Evolutionary conservation across 176 grass and related monocot genomes (phyloP).

Genomic region (Poa annua): DNA sequence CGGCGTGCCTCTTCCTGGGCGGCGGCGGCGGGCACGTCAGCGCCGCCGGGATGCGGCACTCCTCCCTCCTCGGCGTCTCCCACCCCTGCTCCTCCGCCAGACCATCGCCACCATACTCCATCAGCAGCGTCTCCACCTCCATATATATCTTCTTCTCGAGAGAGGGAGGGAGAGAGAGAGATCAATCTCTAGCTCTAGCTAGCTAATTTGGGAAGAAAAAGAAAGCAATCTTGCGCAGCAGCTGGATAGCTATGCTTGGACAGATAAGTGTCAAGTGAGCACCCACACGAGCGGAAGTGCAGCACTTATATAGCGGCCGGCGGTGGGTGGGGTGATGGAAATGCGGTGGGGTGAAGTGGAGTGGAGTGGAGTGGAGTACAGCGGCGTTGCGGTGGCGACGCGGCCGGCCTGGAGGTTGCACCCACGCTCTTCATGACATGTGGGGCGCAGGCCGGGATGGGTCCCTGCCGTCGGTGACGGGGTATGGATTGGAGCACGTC

Average conservation of each 20-base stretch:
- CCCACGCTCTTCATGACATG: no score
- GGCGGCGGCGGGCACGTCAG: slow-evolving; percentile 57
- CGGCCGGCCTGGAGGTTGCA: no score
- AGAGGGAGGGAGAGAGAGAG: no score
- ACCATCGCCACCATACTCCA: no score
- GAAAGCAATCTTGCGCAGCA: no score
- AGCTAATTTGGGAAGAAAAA: no score
- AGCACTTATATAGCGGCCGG: slow-evolving; percentile 36
- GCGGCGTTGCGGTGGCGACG: slow-evolving; percentile 14
- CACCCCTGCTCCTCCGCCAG: slow-evolving; percentile 53
- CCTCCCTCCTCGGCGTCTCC: slow-evolving; percentile 69
- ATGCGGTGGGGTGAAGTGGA: not conserved
- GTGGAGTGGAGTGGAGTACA: no score
- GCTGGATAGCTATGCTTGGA: not conserved
- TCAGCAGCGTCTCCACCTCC: no score
- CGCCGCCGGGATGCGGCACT: slow-evolving; percentile 65
- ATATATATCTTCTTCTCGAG: slow-evolving; percentile 12
- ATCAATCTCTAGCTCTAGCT: not conserved
- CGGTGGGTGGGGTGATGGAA: slow-evolving; percentile 34
- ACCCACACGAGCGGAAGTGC: not conserved
- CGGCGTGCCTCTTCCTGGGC: slow-evolving; percentile 44
- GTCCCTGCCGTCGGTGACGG: no score
- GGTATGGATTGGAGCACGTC: no score
- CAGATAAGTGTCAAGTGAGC: not conserved
- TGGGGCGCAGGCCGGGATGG: no score